Evolutionary conservation across 495 filamentous ascomycete species (phyloP).

Genomic region (Tuber borchii): DNA sequence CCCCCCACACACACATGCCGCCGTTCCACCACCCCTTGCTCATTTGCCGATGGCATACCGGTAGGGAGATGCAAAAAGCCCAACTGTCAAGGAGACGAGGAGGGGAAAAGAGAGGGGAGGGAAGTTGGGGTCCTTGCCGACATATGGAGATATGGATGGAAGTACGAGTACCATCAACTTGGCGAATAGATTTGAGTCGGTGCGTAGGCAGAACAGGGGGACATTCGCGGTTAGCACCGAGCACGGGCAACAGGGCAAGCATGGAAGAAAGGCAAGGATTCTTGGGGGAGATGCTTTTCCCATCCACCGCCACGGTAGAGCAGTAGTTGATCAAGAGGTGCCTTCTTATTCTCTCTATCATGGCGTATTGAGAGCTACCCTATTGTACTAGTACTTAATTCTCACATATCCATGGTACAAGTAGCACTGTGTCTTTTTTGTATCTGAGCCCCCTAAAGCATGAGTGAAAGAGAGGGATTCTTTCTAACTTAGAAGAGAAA

Average conservation of each 20-base stretch:
- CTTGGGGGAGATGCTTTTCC: not conserved
- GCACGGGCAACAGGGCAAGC: constrained; percentile 28
- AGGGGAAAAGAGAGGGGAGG: not conserved
- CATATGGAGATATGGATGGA: constrained; percentile 15
- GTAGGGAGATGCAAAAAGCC: constrained; percentile 15
- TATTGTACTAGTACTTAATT: not conserved
- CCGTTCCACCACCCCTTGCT: constrained; percentile 27
- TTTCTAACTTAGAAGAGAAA: not conserved
- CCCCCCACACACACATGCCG: constrained; percentile 31
- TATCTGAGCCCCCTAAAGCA: not conserved
- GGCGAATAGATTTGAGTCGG: constrained; percentile 28
- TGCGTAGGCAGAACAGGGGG: constrained; percentile 20
- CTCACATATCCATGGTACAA: not conserved
- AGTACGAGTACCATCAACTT: constrained; percentile 9
- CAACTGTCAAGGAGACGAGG: constrained; percentile 14
- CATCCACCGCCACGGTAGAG: not conserved
- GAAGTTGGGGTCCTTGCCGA: not conserved
- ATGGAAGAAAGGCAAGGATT: not conserved
- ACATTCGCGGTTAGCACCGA: constrained; percentile 24
- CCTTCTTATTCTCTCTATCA: not conserved
- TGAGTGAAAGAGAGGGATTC: not conserved
- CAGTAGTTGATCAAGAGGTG: not conserved
- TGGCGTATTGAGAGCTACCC: not conserved
- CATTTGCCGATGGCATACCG: constrained; percentile 31
- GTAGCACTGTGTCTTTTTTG: not conserved